Percentiles rank a stretch among this genome's conserved stretches.
Conservation (phyloP, 2,329 filamentous ascomycete genomes). For the Botrytis deweyae region DNA sequence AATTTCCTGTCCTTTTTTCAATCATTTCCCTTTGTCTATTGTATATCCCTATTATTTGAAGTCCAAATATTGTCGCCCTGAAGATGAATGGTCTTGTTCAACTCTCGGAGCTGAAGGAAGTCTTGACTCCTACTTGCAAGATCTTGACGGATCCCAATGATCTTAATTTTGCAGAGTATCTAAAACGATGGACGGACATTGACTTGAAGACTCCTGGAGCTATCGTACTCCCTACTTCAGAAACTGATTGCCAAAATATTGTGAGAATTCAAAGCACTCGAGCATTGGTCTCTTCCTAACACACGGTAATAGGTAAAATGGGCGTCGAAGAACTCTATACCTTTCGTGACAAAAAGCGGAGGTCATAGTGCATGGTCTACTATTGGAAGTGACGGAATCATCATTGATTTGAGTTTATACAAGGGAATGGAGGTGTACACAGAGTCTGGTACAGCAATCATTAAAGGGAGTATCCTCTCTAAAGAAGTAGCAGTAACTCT, state of each 20-base stretch:
- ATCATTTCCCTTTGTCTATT: neutral
- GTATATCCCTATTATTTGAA: neutral
- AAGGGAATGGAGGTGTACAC: conserved; percentile 29
- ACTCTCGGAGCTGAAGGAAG: neutral
- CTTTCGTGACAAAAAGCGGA: conserved; percentile 33
- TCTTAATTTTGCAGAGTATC: conserved; percentile 16
- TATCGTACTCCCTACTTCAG: conserved; percentile 25
- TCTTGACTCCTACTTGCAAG: neutral
- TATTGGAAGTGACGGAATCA: conserved; percentile 31
- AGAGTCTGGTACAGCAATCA: conserved; percentile 25
- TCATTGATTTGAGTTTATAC: conserved; percentile 34
- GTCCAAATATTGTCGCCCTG: neutral
- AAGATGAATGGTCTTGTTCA: neutral
- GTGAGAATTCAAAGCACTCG: neutral
- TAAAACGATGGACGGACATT: conserved; percentile 26
- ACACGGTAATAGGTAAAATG: conserved; percentile 18
- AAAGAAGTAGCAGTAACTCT: conserved; percentile 6
- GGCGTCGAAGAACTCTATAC: conserved; percentile 19
- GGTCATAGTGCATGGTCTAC: conserved; percentile 37
- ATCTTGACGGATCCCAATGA: conserved; percentile 6
- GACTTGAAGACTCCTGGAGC: conserved; percentile 23
- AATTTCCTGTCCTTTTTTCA: neutral
- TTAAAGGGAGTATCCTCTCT: neutral
- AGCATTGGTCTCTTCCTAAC: neutral
- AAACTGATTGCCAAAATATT: conserved; percentile 26